phyloP scores from a whole-genome alignment of 768 basidiomycete species.

The Boletus fagicola region DNA sequence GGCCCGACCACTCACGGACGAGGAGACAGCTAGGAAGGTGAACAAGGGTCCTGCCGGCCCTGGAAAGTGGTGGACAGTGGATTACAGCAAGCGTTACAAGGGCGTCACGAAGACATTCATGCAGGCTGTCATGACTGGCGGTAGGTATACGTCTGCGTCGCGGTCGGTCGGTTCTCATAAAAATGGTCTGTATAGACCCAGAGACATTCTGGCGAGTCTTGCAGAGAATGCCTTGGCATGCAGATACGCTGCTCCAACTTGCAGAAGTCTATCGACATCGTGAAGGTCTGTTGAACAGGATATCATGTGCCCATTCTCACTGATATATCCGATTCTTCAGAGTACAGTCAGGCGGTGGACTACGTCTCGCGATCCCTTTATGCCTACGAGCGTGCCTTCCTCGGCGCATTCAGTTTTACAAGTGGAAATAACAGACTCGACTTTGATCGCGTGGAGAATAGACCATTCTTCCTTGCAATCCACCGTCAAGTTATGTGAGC shows the following conservation, averaged over 20 bases:
- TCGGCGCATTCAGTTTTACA: slow-evolving; percentile 84
- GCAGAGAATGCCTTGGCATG: slow-evolving; percentile 84
- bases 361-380: slow-evolving; percentile 92
- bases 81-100: slow-evolving; percentile 83
- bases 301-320: not conserved
- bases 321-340: slow-evolving; percentile 37
- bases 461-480: slow-evolving; percentile 87
- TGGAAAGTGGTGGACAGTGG: slow-evolving; percentile 89
- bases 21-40: slow-evolving; percentile 50
- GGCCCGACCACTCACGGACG: slow-evolving; percentile 52
- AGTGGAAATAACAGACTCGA: slow-evolving; percentile 80
- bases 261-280: slow-evolving; percentile 54
- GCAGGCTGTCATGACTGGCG: slow-evolving; percentile 75
- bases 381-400: slow-evolving; percentile 87
- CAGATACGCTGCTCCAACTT: slow-evolving; percentile 64
- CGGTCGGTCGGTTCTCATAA: not conserved
- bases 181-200: slow-evolving; percentile 51
- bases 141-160: slow-evolving; percentile 41
- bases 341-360: slow-evolving; percentile 81
- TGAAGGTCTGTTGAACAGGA: slow-evolving; percentile 57
- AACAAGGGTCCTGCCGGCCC: slow-evolving; percentile 41
- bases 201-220: slow-evolving; percentile 75
- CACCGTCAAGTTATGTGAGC: slow-evolving; percentile 79
- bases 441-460: slow-evolving; percentile 87
- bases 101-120: slow-evolving; percentile 80